Evolutionary conservation across 1,139 yeast genomes (phyloP).

Genomic region (Nakaseomyces sp.): DNA sequence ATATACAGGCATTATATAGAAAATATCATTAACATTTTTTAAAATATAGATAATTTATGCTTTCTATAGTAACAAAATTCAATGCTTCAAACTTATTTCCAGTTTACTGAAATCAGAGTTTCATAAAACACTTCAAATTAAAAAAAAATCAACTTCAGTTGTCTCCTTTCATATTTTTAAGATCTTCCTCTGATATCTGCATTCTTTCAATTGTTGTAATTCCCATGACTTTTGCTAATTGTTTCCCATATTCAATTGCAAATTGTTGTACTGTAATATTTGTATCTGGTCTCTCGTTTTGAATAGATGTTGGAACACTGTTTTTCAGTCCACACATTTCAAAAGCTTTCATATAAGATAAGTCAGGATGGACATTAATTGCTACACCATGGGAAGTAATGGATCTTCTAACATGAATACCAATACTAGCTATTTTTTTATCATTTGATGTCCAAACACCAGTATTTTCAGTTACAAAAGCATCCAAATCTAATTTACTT

Average conservation of each 20-base stretch:
- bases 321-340: conserved; percentile 82
- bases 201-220: conserved; percentile 39
- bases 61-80: too few relatives aligned
- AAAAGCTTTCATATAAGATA: conserved; percentile 57
- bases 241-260: conserved; percentile 44
- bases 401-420: conserved; percentile 75
- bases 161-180: conserved; percentile 13
- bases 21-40: neutral
- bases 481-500: conserved; percentile 36
- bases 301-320: conserved; percentile 46
- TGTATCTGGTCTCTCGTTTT: conserved; percentile 22
- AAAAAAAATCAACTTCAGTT: neutral
- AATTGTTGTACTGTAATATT: conserved; percentile 35
- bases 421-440: conserved; percentile 78
- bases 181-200: conserved; percentile 25
- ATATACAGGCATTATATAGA: neutral
- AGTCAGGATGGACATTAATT: conserved; percentile 66
- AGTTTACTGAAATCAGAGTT: too few relatives aligned
- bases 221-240: conserved; percentile 43
- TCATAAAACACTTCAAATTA: too few relatives aligned
- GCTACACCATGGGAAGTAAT: conserved; percentile 88
- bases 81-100: too few relatives aligned
- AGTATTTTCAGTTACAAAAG: conserved; percentile 58
- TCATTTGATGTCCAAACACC: conserved; percentile 73
- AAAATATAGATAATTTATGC: neutral